phyloP scores from a whole-genome alignment of 2,329 filamentous ascomycete genomes.

The Calonectria fujianensis region DNA sequence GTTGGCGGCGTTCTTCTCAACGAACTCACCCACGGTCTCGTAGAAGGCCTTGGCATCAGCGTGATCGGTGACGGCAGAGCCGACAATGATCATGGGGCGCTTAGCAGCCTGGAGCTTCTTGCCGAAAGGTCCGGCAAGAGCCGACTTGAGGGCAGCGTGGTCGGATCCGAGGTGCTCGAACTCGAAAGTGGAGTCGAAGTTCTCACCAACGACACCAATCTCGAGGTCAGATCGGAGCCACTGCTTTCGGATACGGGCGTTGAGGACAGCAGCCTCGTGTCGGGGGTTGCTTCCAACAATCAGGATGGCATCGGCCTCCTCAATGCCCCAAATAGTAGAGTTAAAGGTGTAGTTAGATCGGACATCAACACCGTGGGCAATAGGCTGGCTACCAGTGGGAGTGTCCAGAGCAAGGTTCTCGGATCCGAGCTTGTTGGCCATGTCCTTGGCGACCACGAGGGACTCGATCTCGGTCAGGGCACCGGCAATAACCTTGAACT shows the following conservation, averaged over 20 bases:
- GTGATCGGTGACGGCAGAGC: conserved; percentile 94
- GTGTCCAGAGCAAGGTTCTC: conserved; percentile 97
- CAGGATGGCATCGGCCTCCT: conserved; percentile 93
- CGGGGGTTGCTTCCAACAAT: conserved; percentile 96
- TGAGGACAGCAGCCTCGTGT: conserved; percentile 95
- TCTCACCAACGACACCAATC: conserved; percentile 91
- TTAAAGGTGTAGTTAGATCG: conserved; percentile 98
- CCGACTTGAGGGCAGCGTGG: conserved; percentile 86
- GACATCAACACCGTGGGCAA: conserved; percentile 94
- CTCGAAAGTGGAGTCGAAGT: conserved; percentile 95
- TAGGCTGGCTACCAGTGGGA: conserved; percentile 85
- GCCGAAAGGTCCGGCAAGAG: conserved; percentile 90
- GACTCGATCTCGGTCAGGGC: conserved; percentile 94
- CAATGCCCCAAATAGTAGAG: conserved; percentile 93
- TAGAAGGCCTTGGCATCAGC: conserved; percentile 93
- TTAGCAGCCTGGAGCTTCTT: conserved; percentile 93
- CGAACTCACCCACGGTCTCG: conserved; percentile 91
- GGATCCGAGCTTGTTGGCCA: conserved; percentile 96
- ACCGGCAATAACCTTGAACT: conserved; percentile 96
- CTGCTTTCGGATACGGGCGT: conserved; percentile 97
- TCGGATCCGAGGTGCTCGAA: conserved; percentile 92
- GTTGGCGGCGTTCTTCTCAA: conserved; percentile 93
- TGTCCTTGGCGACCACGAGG: conserved; percentile 96
- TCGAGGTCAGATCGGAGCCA: conserved; percentile 97
- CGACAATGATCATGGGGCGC: conserved; percentile 97